Evolutionary conservation across 2,329 filamentous ascomycete species (phyloP), one percentile per base, ranked within the genome.

Genomic region (Sclerotinia nivalis): DNA sequence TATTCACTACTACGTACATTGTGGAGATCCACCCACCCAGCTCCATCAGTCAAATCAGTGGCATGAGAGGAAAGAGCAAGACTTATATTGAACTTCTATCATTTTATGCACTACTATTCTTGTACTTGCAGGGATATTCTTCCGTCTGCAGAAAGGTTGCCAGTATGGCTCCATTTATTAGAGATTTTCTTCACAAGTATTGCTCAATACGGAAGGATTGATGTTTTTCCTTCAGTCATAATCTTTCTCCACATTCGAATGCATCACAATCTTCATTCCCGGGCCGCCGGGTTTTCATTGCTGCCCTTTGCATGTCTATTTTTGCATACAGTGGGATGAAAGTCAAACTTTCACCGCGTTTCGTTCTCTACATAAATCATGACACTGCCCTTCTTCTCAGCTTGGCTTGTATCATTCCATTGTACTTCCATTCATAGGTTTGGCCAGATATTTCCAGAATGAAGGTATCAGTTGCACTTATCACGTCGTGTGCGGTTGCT

Each of bases 221-320:
- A 65, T 50, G 31, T 37, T 59, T 59, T 67, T 50, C 65, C 65
- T 59, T 67, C 54, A 67, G 22, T 67, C 31, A 58, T 8, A 49
- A 28, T 15, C 25, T 49, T 18, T 15, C 4, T 37, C 28, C 18
- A 15, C 6, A 12, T 34, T 10, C 4, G 12, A 6, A 43, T n/a
- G 22, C 18, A 25, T 28, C 10, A 6, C 20, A 20, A 18, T 25
- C n/a, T 47, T 43, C 20, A 37, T 10, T 34, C 9, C 20, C 47
- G 47, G 67, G 25, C 67, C 67, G 49, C 61, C 56, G 56, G 56
- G 37, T 31, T 28, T 12, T 52, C 4, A 9, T 40, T 52, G 9
- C 52, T 28, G 40, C 12, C 40, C 9, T 28, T 65, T 40, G 13
- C 15, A 45, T 28, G 31, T 12, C 37, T 28, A n/a, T 4, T 34